Percentiles rank a stretch among this genome's conserved stretches.
These are phyloP conservation scores for Entophlyctis luteolus DNA, from an alignment of 192 early-diverging fungal species.

Conservation along the genomic window DNA sequence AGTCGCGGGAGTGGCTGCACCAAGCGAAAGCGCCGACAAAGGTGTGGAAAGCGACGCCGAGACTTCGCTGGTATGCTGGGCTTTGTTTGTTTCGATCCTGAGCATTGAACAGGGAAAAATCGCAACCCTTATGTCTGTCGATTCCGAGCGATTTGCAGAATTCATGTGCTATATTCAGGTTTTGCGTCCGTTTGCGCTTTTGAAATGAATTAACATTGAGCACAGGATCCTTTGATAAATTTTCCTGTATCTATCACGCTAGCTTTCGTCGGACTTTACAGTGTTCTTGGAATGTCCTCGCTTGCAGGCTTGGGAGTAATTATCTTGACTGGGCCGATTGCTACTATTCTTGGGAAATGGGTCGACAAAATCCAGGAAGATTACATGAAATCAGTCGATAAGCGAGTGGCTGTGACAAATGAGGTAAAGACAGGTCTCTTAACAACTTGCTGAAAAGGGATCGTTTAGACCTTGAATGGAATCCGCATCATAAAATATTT, in stretches of 20 bases:
- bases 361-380: slow-evolving; percentile 33
- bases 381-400: slow-evolving; percentile 50
- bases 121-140: slow-evolving; percentile 45
- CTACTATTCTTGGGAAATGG: slow-evolving; percentile 25
- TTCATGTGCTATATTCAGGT: slow-evolving; percentile 33
- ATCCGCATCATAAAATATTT: slow-evolving; percentile 53
- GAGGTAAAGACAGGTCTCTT: slow-evolving; percentile 51
- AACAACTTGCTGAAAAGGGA: background rate
- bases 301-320: slow-evolving; percentile 34
- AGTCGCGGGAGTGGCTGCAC: slow-evolving; percentile 15
- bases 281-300: slow-evolving; percentile 29
- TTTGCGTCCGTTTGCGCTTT: no score
- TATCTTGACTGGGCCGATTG: slow-evolving; percentile 24
- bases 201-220: no score
- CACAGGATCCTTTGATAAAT: slow-evolving; percentile 21
- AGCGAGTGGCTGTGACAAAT: slow-evolving; percentile 75
- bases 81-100: slow-evolving; percentile 19
- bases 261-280: slow-evolving; percentile 24
- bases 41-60: slow-evolving; percentile 27
- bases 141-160: slow-evolving; percentile 35
- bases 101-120: slow-evolving; percentile 33
- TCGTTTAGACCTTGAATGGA: slow-evolving; percentile 52
- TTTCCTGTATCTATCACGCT: slow-evolving; percentile 25
- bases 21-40: slow-evolving; percentile 7
- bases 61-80: slow-evolving; percentile 34